These are phyloP conservation scores for Tylopilus subfusipes DNA, from an alignment of 768 basidiomycete genomes.

Conservation along the genomic window DNA sequence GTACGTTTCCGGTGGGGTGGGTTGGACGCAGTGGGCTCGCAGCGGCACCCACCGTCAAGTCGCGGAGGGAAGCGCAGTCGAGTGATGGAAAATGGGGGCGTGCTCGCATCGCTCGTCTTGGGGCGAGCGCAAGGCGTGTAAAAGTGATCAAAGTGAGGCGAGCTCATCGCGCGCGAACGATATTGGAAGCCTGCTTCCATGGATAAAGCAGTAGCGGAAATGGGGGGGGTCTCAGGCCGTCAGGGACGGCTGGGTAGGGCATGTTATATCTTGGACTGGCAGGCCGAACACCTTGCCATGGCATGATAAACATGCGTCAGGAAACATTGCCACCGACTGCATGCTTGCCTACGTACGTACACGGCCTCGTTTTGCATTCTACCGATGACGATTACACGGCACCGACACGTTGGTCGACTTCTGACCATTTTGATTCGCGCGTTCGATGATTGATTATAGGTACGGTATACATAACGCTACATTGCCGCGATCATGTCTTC, in stretches of 20 bases:
- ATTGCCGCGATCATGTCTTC: slow-evolving; percentile 13
- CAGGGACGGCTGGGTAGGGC: slow-evolving; percentile 17
- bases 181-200: slow-evolving; percentile 32
- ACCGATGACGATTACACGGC: slow-evolving; percentile 7
- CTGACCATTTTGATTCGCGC: slow-evolving; percentile 16
- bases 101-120: slow-evolving; percentile 20
- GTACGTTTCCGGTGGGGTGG: slow-evolving; percentile 29
- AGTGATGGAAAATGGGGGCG: slow-evolving; percentile 12
- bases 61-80: slow-evolving; percentile 24
- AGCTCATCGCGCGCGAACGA: slow-evolving; percentile 23
- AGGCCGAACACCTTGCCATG: slow-evolving; percentile 26
- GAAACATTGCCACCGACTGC: slow-evolving; percentile 17
- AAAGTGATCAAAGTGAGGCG: slow-evolving; percentile 18
- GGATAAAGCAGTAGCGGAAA: slow-evolving; percentile 6
- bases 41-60: slow-evolving; percentile 12
- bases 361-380: slow-evolving; percentile 26
- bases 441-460: slow-evolving; percentile 10
- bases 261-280: slow-evolving; percentile 32
- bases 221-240: slow-evolving; percentile 7
- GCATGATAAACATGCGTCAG: slow-evolving; percentile 31
- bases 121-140: slow-evolving; percentile 16
- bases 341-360: slow-evolving; percentile 30
- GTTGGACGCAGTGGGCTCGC: slow-evolving; percentile 11
- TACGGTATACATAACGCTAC: slow-evolving; percentile 11
- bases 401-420: slow-evolving; percentile 28